Evolutionary conservation across 495 filamentous ascomycete species (phyloP).

Genomic region (Aspergillus cavernicola): DNA sequence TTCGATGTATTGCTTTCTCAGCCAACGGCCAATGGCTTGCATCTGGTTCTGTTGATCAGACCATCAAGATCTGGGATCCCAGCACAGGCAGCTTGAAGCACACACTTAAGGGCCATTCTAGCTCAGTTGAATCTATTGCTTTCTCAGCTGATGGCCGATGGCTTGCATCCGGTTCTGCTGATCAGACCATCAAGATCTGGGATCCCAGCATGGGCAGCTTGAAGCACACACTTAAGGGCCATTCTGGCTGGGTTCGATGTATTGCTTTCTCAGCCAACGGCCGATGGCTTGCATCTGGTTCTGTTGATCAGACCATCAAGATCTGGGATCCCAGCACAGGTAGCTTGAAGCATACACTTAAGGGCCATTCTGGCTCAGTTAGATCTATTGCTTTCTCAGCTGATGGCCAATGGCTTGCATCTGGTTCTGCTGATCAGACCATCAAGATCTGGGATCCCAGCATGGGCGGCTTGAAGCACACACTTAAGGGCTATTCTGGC

Average conservation of each 20-base stretch:
- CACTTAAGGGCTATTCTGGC: too few relatives aligned
- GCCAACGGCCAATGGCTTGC: constrained; percentile 13
- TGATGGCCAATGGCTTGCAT: too few relatives aligned
- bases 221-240: not conserved
- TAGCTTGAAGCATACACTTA: too few relatives aligned
- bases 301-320: too few relatives aligned
- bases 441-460: too few relatives aligned
- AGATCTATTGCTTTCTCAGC: too few relatives aligned
- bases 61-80: constrained; percentile 1
- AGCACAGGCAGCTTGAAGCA: not conserved
- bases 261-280: too few relatives aligned
- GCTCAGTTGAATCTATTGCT: not conserved
- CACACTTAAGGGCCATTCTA: not conserved
- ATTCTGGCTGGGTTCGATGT: not conserved
- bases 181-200: constrained; percentile 18
- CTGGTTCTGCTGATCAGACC: too few relatives aligned
- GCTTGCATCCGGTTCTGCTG: constrained; percentile 13
- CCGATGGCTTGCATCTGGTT: too few relatives aligned
- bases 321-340: too few relatives aligned
- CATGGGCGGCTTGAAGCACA: too few relatives aligned
- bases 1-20: not conserved
- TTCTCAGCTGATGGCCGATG: not conserved
- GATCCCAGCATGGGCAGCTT: not conserved
- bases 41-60: constrained; percentile 15
- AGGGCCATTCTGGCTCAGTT: too few relatives aligned